A percentile compares a stretch with the other conserved stretches of the same genome.
Evolutionary conservation across 805 yeast genomes (phyloP).

Genomic region (Hanseniaspora lachancei): DNA sequence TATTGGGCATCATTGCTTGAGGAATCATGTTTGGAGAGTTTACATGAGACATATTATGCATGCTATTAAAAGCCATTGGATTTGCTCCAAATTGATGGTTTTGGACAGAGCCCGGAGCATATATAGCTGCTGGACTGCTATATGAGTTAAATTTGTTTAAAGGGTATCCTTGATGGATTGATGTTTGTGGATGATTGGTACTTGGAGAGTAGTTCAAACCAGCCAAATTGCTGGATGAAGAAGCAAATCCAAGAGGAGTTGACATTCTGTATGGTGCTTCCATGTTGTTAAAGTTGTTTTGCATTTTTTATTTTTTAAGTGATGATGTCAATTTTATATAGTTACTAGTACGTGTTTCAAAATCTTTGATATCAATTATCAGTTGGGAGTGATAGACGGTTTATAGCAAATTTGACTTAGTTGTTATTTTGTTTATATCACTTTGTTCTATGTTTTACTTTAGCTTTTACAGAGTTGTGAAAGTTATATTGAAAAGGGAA

Average conservation of each 20-base stretch:
- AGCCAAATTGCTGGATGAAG: slow-evolving; percentile 7
- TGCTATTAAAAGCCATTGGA: not conserved
- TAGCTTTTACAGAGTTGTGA: no score
- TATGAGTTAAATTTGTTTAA: not conserved
- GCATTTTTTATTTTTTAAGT: not conserved
- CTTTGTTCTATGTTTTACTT: no score
- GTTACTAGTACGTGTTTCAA: no score
- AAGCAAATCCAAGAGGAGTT: slow-evolving; percentile 11
- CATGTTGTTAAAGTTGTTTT: not conserved
- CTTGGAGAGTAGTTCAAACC: not conserved
- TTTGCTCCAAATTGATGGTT: not conserved
- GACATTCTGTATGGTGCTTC: slow-evolving; percentile 3
- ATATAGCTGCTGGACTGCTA: not conserved
- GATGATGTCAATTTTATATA: not conserved
- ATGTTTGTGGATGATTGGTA: not conserved
- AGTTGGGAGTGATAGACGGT: no score
- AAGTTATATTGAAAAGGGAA: no score
- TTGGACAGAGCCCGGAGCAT: not conserved
- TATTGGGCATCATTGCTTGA: slow-evolving; percentile 6
- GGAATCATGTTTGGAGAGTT: slow-evolving; percentile 4
- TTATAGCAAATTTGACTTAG: no score
- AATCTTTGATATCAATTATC: no score
- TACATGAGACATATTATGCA: not conserved
- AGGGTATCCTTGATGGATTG: not conserved
- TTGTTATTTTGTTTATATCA: no score